Percentiles rank a stretch among this genome's conserved stretches.
Evolutionary conservation across 2,329 filamentous ascomycete species (phyloP).

Genomic region (Thermothelomyces thermophilus): DNA sequence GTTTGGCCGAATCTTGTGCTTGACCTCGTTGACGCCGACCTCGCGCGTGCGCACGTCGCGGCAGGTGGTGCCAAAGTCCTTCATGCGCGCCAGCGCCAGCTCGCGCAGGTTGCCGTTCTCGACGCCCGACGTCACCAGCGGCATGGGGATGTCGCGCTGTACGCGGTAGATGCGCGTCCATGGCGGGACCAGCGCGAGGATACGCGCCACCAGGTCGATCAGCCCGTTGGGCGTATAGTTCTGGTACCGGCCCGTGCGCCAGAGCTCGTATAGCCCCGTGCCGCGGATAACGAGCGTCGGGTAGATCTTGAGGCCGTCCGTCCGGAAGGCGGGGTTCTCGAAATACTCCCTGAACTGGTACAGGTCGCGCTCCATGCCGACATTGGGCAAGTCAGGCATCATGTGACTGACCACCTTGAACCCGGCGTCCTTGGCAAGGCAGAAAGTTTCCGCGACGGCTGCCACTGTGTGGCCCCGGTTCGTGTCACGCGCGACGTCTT

Average conservation of each 20-base stretch:
- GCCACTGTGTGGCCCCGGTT: conserved; percentile 96
- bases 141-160: conserved; percentile 99
- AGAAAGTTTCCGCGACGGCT: conserved; percentile 92
- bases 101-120: conserved; percentile 97
- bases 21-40: conserved; percentile 97
- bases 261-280: conserved; percentile 92
- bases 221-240: conserved; percentile 98
- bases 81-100: conserved; percentile 92
- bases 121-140: conserved; percentile 93
- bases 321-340: conserved; percentile 90
- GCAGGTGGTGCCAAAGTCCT: conserved; percentile 95
- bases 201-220: conserved; percentile 93
- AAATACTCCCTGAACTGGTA: conserved; percentile 98
- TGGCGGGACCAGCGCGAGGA: conserved; percentile 85
- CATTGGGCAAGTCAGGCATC: conserved; percentile 98
- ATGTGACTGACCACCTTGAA: conserved; percentile 99
- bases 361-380: conserved; percentile 95
- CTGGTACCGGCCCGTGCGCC: conserved; percentile 94
- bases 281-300: conserved; percentile 95
- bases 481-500: conserved; percentile 96
- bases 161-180: conserved; percentile 99
- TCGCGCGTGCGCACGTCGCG: conserved; percentile 94
- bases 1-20: conserved; percentile 94
- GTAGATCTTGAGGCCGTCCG: conserved; percentile 96
- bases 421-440: conserved; percentile 91